Percentiles rank a stretch among this genome's conserved stretches.
Evolutionary conservation across 305 asterid species (phyloP).

Genomic region (Salvia sclarea): DNA sequence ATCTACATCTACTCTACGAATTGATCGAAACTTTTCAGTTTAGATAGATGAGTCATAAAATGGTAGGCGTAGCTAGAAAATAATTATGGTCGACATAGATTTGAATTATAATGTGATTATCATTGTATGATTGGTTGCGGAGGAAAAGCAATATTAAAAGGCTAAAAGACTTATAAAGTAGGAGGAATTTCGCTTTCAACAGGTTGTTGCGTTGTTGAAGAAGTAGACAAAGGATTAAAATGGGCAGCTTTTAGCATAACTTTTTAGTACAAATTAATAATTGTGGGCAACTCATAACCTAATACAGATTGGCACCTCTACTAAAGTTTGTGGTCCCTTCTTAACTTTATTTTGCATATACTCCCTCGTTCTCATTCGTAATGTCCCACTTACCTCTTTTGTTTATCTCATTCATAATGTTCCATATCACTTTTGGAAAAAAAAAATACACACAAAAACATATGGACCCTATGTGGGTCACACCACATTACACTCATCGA

Average conservation of each 20-base stretch:
- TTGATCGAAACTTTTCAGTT: no score
- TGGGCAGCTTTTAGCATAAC: slow-evolving; percentile 27
- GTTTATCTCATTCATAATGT: no score
- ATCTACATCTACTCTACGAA: no score
- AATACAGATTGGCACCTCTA: slow-evolving; percentile 23
- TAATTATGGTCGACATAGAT: neutral
- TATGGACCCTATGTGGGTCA: no score
- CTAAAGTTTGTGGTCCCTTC: slow-evolving; percentile 27
- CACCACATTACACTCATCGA: no score
- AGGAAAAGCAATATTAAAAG: neutral
- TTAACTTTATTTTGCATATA: neutral
- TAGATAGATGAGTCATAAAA: no score
- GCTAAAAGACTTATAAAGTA: neutral
- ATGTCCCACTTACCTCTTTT: no score
- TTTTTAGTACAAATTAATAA: slow-evolving; percentile 24
- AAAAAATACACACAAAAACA: no score
- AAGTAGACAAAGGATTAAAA: slow-evolving; percentile 22
- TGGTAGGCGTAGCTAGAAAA: neutral
- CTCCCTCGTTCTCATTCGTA: no score
- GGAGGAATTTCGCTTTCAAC: slow-evolving; percentile 36
- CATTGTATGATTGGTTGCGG: slow-evolving; percentile 5
- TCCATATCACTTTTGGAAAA: no score
- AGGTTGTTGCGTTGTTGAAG: slow-evolving; percentile 34
- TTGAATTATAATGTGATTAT: neutral
- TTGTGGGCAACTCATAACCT: slow-evolving; percentile 17